Conservation (phyloP, 352 stramenopile species). For the Blastocystis sp. region DNA sequence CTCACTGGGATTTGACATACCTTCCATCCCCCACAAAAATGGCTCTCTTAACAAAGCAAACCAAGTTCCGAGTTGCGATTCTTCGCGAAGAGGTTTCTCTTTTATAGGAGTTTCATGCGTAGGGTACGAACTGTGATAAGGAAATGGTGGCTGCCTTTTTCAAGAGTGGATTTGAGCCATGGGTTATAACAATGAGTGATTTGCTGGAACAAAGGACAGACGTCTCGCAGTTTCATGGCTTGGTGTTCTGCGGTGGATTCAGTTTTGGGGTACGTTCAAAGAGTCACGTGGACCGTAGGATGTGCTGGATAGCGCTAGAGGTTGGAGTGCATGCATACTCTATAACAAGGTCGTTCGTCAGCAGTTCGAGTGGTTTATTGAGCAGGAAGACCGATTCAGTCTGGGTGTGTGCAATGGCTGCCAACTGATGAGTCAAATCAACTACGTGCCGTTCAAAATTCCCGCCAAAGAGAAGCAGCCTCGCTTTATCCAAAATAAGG, state of each 20-base stretch:
- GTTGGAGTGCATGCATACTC: slow-evolving; percentile 92
- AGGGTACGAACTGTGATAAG: slow-evolving; percentile 92
- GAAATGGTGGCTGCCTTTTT: slow-evolving; percentile 97
- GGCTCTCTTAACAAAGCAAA: slow-evolving; percentile 67
- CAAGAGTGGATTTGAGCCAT: slow-evolving; percentile 90
- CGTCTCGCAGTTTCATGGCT: slow-evolving; percentile 87
- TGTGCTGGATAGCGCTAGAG: slow-evolving; percentile 94
- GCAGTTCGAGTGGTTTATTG: slow-evolving; percentile 91
- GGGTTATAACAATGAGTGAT: slow-evolving; percentile 94
- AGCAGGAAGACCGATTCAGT: slow-evolving; percentile 91
- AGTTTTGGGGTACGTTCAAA: slow-evolving; percentile 75
- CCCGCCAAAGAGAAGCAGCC: slow-evolving; percentile 74
- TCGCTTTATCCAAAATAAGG: slow-evolving; percentile 94
- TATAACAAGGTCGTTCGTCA: slow-evolving; percentile 87
- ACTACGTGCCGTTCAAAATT: slow-evolving; percentile 82
- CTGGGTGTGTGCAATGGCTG: slow-evolving; percentile 98
- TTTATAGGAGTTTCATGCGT: background rate
- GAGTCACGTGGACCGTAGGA: slow-evolving; percentile 67
- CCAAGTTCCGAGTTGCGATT: slow-evolving; percentile 86
- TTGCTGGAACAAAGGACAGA: slow-evolving; percentile 80
- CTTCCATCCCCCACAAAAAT: slow-evolving; percentile 73
- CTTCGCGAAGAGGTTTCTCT: slow-evolving; percentile 81
- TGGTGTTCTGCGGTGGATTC: slow-evolving; percentile 97
- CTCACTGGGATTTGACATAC: slow-evolving; percentile 67
- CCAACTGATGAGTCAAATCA: slow-evolving; percentile 97